Percentiles rank a stretch among this genome's conserved stretches.
Evolutionary conservation across 2,329 filamentous ascomycete species (phyloP).

Genomic region (Aspergillus uvarum): DNA sequence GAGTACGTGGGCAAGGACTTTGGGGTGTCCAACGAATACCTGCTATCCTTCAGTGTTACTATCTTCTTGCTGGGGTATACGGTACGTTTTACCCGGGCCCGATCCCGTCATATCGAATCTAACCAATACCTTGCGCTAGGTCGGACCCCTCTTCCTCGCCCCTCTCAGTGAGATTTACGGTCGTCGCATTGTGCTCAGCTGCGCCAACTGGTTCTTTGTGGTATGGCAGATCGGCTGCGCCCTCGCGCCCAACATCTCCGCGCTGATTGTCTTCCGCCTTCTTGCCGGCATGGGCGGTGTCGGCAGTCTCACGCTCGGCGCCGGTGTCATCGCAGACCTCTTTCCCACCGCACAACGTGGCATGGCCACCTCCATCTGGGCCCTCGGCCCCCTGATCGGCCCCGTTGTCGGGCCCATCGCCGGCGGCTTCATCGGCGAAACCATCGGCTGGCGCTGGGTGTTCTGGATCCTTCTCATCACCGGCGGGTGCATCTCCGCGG

Average conservation of each 20-base stretch:
- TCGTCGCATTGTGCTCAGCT: conserved; percentile 59
- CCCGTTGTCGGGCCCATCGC: conserved; percentile 36
- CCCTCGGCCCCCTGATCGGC: conserved; percentile 37
- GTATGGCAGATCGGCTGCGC: conserved; percentile 63
- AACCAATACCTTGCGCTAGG: neutral
- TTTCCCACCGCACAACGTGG: conserved; percentile 46
- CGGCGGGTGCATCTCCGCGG: conserved; percentile 31
- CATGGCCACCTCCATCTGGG: conserved; percentile 45
- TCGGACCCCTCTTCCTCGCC: conserved; percentile 64
- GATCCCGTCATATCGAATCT: neutral
- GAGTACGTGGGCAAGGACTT: conserved; percentile 25
- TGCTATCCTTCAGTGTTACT: conserved; percentile 33
- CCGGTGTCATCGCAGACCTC: conserved; percentile 49
- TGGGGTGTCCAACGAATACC: conserved; percentile 20
- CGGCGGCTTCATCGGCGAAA: conserved; percentile 44
- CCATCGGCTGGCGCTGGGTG: conserved; percentile 48
- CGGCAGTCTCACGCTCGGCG: conserved; percentile 43
- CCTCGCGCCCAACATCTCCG: conserved; percentile 56
- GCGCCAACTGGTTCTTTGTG: conserved; percentile 58
- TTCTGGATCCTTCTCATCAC: conserved; percentile 48
- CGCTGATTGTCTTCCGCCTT: conserved; percentile 63
- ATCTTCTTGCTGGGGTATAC: conserved; percentile 34
- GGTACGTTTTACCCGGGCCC: conserved; percentile 15
- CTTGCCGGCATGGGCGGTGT: conserved; percentile 52
- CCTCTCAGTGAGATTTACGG: conserved; percentile 66